Evolutionary conservation across 345 rosid genomes (phyloP).

Genomic region (Hibiscus syriacus): DNA sequence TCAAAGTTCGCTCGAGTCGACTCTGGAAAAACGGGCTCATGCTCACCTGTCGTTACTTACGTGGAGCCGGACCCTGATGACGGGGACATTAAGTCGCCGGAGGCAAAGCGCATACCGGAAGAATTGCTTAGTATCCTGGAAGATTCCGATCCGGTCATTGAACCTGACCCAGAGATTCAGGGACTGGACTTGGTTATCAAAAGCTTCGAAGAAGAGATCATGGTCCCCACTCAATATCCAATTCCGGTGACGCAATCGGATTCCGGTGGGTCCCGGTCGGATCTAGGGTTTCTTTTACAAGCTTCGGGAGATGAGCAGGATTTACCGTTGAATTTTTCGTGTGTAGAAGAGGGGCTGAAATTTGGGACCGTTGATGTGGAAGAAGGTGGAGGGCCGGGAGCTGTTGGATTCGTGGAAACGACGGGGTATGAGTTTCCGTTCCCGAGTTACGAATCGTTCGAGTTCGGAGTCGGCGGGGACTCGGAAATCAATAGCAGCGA

Average conservation of each 20-base stretch:
- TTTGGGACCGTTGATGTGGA: conserved; percentile 21
- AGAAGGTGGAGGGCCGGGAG: conserved; percentile 24
- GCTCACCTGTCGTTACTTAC: conserved; percentile 24
- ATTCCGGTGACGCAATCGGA: conserved; percentile 11
- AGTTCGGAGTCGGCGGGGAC: conserved; percentile 31
- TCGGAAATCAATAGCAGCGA: background rate
- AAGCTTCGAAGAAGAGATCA: conserved; percentile 65
- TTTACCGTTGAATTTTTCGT: conserved; percentile 46
- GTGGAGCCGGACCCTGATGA: conserved; percentile 28
- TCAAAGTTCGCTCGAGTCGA: conserved; percentile 25
- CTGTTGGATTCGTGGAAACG: conserved; percentile 24
- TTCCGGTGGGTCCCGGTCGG: conserved; percentile 33
- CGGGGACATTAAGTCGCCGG: conserved; percentile 30
- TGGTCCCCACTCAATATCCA: conserved; percentile 9
- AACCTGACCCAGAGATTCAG: conserved; percentile 32
- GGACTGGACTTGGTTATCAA: conserved; percentile 65
- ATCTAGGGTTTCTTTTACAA: conserved; percentile 61
- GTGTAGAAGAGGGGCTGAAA: conserved; percentile 20
- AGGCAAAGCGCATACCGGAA: conserved; percentile 48
- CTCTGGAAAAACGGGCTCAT: background rate
- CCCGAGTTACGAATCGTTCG: conserved; percentile 38
- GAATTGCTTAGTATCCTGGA: conserved; percentile 52
- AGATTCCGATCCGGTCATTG: conserved; percentile 28
- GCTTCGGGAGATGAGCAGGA: conserved; percentile 90
- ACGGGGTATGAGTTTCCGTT: conserved; percentile 37